A percentile compares a stretch with the other conserved stretches of the same genome.
Conservation (phyloP, 192 early-diverging fungal species). For the Chytriomyces confervae region DNA sequence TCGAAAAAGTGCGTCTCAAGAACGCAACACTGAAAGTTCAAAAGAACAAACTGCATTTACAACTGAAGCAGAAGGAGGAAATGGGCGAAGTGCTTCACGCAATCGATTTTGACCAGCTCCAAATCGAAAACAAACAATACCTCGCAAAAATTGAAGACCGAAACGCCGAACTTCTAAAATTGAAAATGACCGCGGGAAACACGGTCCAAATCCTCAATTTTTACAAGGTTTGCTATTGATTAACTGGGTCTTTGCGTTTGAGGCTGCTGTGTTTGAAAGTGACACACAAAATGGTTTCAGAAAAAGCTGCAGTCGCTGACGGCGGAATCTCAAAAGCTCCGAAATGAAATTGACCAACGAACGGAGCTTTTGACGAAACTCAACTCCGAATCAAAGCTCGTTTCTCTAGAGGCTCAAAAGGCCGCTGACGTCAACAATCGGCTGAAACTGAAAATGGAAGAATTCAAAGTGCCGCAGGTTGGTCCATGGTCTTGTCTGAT, state of each 20-base stretch:
- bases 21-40: constrained; percentile 65
- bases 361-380: constrained; percentile 57
- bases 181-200: constrained; percentile 69
- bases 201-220: constrained; percentile 64
- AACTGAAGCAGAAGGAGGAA: constrained; percentile 72
- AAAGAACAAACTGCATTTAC: constrained; percentile 67
- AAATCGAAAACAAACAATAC: constrained; percentile 72
- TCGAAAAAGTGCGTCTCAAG: constrained; percentile 67
- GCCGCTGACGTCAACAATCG: constrained; percentile 42
- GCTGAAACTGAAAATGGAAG: constrained; percentile 51
- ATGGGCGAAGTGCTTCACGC: constrained; percentile 72
- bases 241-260: neutral
- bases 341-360: constrained; percentile 53
- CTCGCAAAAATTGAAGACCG: constrained; percentile 68
- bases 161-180: constrained; percentile 64
- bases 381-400: constrained; percentile 46
- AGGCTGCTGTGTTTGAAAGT: neutral
- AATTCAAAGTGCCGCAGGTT: constrained; percentile 61
- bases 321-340: constrained; percentile 48
- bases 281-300: constrained; percentile 25
- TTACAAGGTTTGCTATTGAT: constrained; percentile 52
- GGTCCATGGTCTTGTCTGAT: neutral
- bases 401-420: constrained; percentile 49
- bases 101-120: constrained; percentile 71
- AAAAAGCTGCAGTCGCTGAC: constrained; percentile 56